Conservation (phyloP, 140 eudicot genomes). For the Erigeron philadelphicus region DNA sequence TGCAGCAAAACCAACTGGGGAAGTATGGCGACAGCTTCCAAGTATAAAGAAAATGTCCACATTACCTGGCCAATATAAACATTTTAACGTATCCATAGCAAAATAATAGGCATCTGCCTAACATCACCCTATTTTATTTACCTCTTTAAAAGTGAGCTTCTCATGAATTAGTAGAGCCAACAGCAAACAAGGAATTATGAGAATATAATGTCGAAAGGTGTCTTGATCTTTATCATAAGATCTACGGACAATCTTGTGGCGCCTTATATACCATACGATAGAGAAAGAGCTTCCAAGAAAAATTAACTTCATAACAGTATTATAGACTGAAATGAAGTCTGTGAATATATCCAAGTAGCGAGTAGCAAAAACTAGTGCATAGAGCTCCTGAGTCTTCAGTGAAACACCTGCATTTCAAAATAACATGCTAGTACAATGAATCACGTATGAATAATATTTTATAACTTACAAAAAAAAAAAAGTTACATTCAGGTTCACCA, state of each 20-base stretch:
- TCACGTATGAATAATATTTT: background rate
- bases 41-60: constrained; percentile 86
- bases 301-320: constrained; percentile 77
- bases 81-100: background rate
- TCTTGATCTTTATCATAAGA: constrained; percentile 95
- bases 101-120: background rate
- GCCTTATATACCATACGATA: constrained; percentile 92
- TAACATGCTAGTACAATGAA: background rate
- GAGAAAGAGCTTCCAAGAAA: constrained; percentile 90
- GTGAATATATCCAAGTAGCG: constrained; percentile 94
- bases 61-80: constrained; percentile 47
- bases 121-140: constrained; percentile 13
- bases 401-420: constrained; percentile 63
- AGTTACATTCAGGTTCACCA: constrained; percentile 4
- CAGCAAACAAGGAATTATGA: constrained; percentile 71
- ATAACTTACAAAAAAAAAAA: background rate
- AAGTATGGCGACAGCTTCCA: constrained; percentile 96
- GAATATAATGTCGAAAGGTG: constrained; percentile 81
- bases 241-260: constrained; percentile 88
- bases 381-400: constrained; percentile 93
- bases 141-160: constrained; percentile 86
- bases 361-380: constrained; percentile 84
- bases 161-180: constrained; percentile 67
- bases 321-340: constrained; percentile 69
- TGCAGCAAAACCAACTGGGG: constrained; percentile 96